phyloP scores from a whole-genome alignment of 495 filamentous ascomycete species.

The Astrothelium subdiscretum region DNA sequence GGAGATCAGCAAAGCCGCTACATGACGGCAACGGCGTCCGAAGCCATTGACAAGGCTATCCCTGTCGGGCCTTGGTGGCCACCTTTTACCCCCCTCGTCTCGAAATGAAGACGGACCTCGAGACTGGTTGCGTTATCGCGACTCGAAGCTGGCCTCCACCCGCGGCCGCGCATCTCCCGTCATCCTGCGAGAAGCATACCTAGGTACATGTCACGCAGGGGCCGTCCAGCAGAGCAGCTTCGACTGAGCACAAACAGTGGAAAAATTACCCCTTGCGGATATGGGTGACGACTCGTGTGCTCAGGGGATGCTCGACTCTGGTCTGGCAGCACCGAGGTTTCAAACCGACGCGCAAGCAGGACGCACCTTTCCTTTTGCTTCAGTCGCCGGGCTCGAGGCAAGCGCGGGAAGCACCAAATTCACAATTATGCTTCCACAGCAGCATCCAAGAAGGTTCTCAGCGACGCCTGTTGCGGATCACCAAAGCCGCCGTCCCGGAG shows the following conservation, averaged over 20 bases:
- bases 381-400: too few relatives aligned
- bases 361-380: too few relatives aligned
- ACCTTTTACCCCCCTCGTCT: not conserved
- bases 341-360: too few relatives aligned
- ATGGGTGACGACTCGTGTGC: not conserved
- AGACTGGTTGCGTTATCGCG: slow-evolving; percentile 1
- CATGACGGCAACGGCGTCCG: slow-evolving; percentile 2
- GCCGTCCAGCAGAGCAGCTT: not conserved
- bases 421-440: not conserved
- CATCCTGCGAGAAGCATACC: not conserved
- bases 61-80: not conserved
- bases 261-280: too few relatives aligned
- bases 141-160: not conserved
- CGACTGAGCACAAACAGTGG: too few relatives aligned
- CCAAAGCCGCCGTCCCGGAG: not conserved
- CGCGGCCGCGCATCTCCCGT: not conserved
- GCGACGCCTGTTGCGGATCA: not conserved
- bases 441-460: not conserved
- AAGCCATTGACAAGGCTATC: not conserved
- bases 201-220: not conserved
- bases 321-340: too few relatives aligned
- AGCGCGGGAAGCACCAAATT: not conserved
- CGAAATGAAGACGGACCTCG: not conserved
- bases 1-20: slow-evolving; percentile 1
- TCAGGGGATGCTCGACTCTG: not conserved